phyloP scores from a whole-genome alignment of 2,329 filamentous ascomycete species.

The Beauveria bassiana region DNA sequence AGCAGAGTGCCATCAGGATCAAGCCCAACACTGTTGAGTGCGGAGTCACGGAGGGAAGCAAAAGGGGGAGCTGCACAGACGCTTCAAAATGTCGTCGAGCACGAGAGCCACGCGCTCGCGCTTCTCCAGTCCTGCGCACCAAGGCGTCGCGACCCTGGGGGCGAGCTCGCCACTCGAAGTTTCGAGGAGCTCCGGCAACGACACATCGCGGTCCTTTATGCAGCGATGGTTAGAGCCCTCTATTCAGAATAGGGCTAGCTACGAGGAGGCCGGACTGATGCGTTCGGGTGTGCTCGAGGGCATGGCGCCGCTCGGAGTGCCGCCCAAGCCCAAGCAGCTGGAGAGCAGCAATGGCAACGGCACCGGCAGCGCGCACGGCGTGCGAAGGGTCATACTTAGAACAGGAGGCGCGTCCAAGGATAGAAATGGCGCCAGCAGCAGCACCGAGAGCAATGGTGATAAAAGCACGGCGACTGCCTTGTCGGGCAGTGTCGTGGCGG shows the following conservation, averaged over 20 bases:
- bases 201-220: slow-evolving; percentile 42
- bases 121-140: slow-evolving; percentile 45
- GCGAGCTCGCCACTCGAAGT: slow-evolving; percentile 29
- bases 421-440: slow-evolving; percentile 15
- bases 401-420: slow-evolving; percentile 22
- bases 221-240: slow-evolving; percentile 52
- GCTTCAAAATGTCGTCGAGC: slow-evolving; percentile 32
- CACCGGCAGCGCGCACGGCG: slow-evolving; percentile 16
- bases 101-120: slow-evolving; percentile 47
- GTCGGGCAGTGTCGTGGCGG: slow-evolving; percentile 3
- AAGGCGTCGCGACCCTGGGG: slow-evolving; percentile 10
- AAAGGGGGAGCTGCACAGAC: slow-evolving; percentile 13
- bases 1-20: background rate
- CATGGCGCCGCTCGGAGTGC: slow-evolving; percentile 73
- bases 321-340: slow-evolving; percentile 50
- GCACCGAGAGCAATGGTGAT: slow-evolving; percentile 16
- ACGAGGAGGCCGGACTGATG: slow-evolving; percentile 67
- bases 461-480: background rate
- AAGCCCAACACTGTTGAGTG: background rate
- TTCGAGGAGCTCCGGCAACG: slow-evolving; percentile 26
- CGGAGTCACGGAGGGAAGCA: slow-evolving; percentile 6
- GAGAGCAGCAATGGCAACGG: slow-evolving; percentile 19
- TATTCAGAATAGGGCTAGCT: slow-evolving; percentile 59
- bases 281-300: slow-evolving; percentile 70
- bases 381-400: slow-evolving; percentile 40